phyloP scores from a whole-genome alignment of 2,329 filamentous ascomycete genomes.

The Zalaria obscura region DNA sequence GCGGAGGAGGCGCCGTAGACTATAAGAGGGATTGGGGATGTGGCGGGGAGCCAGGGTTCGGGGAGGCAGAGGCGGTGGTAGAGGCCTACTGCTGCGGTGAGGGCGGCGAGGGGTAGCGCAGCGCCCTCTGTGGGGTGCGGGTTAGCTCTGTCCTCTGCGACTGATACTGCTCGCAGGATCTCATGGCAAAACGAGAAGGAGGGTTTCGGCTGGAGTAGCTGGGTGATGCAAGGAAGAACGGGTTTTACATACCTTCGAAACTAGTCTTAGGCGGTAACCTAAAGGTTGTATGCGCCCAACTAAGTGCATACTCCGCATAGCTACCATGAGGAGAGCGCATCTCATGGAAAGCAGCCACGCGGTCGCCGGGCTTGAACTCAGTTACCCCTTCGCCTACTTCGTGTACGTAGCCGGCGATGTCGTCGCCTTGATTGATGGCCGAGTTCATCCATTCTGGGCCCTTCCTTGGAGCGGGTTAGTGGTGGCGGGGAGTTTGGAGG shows the following conservation, averaged over 20 bases:
- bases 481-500: no score
- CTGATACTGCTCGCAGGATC: no score
- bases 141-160: no score
- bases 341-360: slow-evolving; percentile 40
- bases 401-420: slow-evolving; percentile 31
- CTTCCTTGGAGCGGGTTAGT: slow-evolving; percentile 5
- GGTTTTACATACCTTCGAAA: slow-evolving; percentile 26
- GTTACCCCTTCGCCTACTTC: slow-evolving; percentile 39
- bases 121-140: slow-evolving; percentile 21
- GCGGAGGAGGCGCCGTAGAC: slow-evolving; percentile 27
- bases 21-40: slow-evolving; percentile 14
- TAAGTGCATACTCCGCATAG: slow-evolving; percentile 49
- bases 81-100: slow-evolving; percentile 32
- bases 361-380: slow-evolving; percentile 44
- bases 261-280: slow-evolving; percentile 33
- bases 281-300: slow-evolving; percentile 42
- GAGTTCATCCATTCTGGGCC: slow-evolving; percentile 9
- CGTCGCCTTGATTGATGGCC: slow-evolving; percentile 16
- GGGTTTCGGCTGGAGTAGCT: no score
- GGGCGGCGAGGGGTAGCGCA: slow-evolving; percentile 30
- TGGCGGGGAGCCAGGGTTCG: slow-evolving; percentile 23
- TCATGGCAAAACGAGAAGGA: no score
- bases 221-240: neutral
- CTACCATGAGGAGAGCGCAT: slow-evolving; percentile 38
- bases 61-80: slow-evolving; percentile 28